These are phyloP conservation scores for Cladorrhinum samala DNA, from an alignment of 495 filamentous ascomycete species.

Conservation along the genomic window DNA sequence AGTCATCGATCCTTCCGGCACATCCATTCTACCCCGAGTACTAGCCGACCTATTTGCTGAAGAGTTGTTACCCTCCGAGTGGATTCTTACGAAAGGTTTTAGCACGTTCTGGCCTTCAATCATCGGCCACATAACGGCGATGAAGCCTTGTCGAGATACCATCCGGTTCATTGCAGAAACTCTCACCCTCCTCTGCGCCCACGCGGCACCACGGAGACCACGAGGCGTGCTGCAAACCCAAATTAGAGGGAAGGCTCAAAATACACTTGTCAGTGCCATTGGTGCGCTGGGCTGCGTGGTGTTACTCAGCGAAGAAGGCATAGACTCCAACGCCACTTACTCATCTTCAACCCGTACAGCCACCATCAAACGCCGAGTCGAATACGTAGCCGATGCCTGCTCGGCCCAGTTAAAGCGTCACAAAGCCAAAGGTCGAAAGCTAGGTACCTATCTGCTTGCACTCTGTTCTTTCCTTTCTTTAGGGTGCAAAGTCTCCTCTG, in stretches of 20 bases:
- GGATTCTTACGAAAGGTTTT: slow-evolving; percentile 40
- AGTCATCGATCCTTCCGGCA: slow-evolving; percentile 17
- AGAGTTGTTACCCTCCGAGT: slow-evolving; percentile 32
- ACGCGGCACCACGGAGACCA: slow-evolving; percentile 7
- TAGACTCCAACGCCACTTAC: background rate
- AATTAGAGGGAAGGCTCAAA: slow-evolving; percentile 13
- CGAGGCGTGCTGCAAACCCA: slow-evolving; percentile 11
- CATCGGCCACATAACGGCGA: slow-evolving; percentile 24
- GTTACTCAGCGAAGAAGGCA: slow-evolving; percentile 15
- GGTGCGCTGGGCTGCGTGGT: slow-evolving; percentile 19
- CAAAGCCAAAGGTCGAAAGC: slow-evolving; percentile 8
- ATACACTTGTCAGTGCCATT: slow-evolving; percentile 8
- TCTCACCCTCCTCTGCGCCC: slow-evolving; percentile 30
- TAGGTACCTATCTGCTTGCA: slow-evolving; percentile 23
- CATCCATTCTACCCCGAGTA: slow-evolving; percentile 29
- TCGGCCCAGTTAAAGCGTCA: slow-evolving; percentile 4
- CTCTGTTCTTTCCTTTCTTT: slow-evolving; percentile 24
- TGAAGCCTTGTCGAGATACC: slow-evolving; percentile 26
- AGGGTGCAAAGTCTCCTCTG: background rate
- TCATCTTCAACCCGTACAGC: background rate
- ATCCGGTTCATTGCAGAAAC: slow-evolving; percentile 29
- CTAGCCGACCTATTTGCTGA: slow-evolving; percentile 29
- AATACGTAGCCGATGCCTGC: slow-evolving; percentile 15
- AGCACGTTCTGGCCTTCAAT: slow-evolving; percentile 31
- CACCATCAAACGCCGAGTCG: slow-evolving; percentile 14